Evolutionary conservation across 202 grass and related monocot species (phyloP).

Genomic region (Thinopyrum obtusiflorum): DNA sequence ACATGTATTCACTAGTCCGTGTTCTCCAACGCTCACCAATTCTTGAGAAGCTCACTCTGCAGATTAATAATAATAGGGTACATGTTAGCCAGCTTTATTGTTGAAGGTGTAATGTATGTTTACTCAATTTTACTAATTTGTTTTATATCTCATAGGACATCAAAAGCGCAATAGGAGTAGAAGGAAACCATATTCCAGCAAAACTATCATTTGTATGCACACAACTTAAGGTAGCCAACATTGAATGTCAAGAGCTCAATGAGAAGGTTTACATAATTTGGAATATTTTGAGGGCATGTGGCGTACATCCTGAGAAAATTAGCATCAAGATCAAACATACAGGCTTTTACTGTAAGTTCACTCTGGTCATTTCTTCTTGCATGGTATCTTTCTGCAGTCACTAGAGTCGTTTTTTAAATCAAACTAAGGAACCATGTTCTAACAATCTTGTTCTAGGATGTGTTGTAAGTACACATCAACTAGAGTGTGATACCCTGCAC

Average conservation of each 20-base stretch:
- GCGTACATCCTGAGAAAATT: background rate
- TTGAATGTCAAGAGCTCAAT: background rate
- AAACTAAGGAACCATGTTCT: background rate
- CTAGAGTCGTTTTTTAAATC: background rate
- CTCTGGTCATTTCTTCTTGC: background rate
- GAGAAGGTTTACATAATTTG: background rate
- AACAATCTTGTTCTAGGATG: background rate
- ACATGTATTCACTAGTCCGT: background rate
- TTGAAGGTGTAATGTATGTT: background rate
- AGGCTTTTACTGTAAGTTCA: background rate
- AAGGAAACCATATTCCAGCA: background rate
- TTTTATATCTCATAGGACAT: background rate
- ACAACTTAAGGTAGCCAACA: background rate
- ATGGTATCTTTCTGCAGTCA: background rate
- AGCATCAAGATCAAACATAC: background rate
- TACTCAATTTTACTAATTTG: background rate
- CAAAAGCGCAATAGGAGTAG: background rate
- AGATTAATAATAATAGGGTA: background rate
- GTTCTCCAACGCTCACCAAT: background rate
- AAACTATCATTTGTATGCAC: background rate
- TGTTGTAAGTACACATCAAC: background rate
- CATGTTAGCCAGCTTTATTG: background rate
- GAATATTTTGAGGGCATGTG: background rate
- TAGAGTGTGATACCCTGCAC: background rate
- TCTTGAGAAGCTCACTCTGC: constrained; percentile 6